Conservation (phyloP, 164 flowering plant genomes). For the Macadamia tetraphylla region DNA sequence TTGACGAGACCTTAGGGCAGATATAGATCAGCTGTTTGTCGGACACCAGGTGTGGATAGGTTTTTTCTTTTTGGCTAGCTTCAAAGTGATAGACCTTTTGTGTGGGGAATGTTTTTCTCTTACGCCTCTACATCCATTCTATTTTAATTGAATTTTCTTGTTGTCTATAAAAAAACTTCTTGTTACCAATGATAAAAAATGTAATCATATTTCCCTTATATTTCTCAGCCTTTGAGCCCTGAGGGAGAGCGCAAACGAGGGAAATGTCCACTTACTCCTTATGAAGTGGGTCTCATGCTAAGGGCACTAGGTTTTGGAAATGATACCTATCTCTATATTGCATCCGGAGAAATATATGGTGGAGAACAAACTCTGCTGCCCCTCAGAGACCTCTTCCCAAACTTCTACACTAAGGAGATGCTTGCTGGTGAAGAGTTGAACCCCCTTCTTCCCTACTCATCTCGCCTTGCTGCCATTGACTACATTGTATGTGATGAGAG, state of each 20-base stretch:
- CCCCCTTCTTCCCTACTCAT: constrained; percentile 69
- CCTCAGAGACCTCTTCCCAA: constrained; percentile 84
- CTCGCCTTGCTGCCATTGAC: constrained; percentile 96
- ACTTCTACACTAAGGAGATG: constrained; percentile 87
- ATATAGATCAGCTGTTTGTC: no score
- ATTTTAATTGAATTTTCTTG: no score
- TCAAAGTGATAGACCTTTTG: no score
- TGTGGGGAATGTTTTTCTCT: no score
- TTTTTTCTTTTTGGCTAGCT: no score
- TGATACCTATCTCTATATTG: constrained; percentile 79
- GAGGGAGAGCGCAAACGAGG: constrained; percentile 78
- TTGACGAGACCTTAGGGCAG: no score
- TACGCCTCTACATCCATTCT: no score
- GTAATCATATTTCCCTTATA: not conserved
- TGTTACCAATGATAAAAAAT: not conserved
- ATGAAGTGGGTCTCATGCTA: constrained; percentile 93
- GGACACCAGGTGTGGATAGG: no score
- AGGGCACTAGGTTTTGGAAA: constrained; percentile 84
- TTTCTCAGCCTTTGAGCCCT: constrained; percentile 64
- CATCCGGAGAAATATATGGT: constrained; percentile 98
- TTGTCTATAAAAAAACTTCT: no score
- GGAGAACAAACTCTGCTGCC: constrained; percentile 85
- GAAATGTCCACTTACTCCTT: constrained; percentile 91
- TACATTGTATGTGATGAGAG: constrained; percentile 91
- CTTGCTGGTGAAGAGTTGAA: constrained; percentile 64